A percentile compares a stretch with the other conserved stretches of the same genome.
phyloP scores from a whole-genome alignment of 352 stramenopile species.

The Globisporangium radiosum region DNA sequence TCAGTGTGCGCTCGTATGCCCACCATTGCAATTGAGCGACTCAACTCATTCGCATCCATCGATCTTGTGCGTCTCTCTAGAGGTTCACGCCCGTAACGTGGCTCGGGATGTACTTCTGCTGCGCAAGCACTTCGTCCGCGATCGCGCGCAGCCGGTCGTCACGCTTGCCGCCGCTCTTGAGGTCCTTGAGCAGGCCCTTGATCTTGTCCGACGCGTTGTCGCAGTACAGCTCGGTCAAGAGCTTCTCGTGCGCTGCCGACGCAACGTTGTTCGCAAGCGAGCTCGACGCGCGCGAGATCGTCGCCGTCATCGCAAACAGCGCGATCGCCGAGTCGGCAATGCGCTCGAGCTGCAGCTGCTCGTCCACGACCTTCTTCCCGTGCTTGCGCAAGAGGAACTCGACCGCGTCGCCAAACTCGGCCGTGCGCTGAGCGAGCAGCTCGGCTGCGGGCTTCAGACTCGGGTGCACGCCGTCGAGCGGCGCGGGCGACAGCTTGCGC shows the following conservation, averaged over 20 bases:
- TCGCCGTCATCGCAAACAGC: conserved; percentile 83
- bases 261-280: conserved; percentile 45
- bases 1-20: background rate
- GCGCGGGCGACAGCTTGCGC: conserved; percentile 68
- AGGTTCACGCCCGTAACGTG: conserved; percentile 74
- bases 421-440: conserved; percentile 60
- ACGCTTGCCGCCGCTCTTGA: conserved; percentile 55
- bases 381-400: conserved; percentile 79
- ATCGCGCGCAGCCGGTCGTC: conserved; percentile 72
- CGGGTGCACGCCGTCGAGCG: conserved; percentile 65
- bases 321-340: conserved; percentile 82
- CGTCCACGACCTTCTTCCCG: conserved; percentile 83
- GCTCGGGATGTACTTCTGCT: conserved; percentile 72
- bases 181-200: conserved; percentile 39
- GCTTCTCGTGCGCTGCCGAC: conserved; percentile 68
- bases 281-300: conserved; percentile 73
- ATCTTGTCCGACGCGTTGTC: conserved; percentile 70
- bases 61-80: conserved; percentile 4
- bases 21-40: background rate
- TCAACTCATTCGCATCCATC: background rate
- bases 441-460: conserved; percentile 50
- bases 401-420: conserved; percentile 70
- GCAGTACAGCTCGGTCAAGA: conserved; percentile 75
- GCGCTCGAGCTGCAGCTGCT: conserved; percentile 83
- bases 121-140: conserved; percentile 64